Evolutionary conservation across 2,329 filamentous ascomycete species (phyloP), one percentile per base, ranked within the genome.

Genomic region (Neoascochyta sp.): DNA sequence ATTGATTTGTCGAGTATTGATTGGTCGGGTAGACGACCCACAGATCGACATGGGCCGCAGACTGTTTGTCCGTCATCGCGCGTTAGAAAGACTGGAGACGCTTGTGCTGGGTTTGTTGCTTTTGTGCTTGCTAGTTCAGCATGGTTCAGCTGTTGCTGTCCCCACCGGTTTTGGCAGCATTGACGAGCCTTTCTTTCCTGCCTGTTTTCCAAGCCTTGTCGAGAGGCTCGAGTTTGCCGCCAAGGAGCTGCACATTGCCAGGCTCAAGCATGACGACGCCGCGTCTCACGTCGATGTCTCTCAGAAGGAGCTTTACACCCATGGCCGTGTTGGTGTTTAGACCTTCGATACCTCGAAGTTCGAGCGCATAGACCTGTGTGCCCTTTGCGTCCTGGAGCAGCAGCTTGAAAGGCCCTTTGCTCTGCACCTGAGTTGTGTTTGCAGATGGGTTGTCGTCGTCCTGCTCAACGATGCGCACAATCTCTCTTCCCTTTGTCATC

Each of bases 191-290:
- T 27, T 71, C 73, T 60, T 95, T 80, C 42, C 85, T 74, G 2
- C 78, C 78, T 9, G 80, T 77, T 25, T 73, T 71, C 90, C 90
- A 96, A 6, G 71, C 71, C 54, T 78, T 81, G 54, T 96, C 86
- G 71, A 88, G 77, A 0, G 69, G 70, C 32, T 95, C 88, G 24
- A 96, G 75, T 65, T 86, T 93, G 0, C 92, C 92, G 2, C 92
- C 92, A n/a, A 95, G 63, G 2, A 94, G 55, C n/a, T 76, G 72
- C 31, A 79, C 81, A 34, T 63, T 78, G 2, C 66, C 67, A 1
- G 86, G 80, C 41, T 87, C 81, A 12, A 98, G 68, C 62, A 96
- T 65, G n/a, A 94, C 52, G 27, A 84, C 75, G 0, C 88, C 92
- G 33, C 90, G 73, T 4, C 84, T 78, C 3, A 93, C 77, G 5